Evolutionary conservation across 352 stramenopile species (phyloP), one percentile per base, ranked within the genome.

Genomic region (Phytophthora pini): DNA sequence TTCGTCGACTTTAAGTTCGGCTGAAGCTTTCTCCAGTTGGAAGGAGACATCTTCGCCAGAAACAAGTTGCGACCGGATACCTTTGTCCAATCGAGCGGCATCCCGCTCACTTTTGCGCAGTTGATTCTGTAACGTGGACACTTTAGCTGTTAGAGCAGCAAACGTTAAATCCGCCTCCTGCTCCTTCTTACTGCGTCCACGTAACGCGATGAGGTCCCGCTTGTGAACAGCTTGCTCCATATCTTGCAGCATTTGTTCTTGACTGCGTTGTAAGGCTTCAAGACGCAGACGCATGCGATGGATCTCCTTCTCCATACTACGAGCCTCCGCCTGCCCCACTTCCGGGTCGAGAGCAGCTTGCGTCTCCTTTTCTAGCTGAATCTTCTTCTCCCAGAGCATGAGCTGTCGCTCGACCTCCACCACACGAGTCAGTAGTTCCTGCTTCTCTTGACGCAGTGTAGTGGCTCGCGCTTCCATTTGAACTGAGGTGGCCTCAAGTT

Each of bases 341-440:
- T 94, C 90, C 7, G 94, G 95, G 65, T 98, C 93, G 12, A 99
- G 71, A 9, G 94, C 92, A 17, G 87, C 91, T 68, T 98, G 92
- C 0, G 96, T 98, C 72, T 98, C 95, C 56, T 98, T 98, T 68
- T 99, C 96, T 1, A 98, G 71, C 70, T 98, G 87, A 64, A 98
- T 98, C 72, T 99, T 98, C 78, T 98, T 98, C 70, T 98, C 94
- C 95, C 93, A 98, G 5, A 98, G 72, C 82, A 97, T 92, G 65
- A 98, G 85, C 56, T 98, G 90, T 26, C 90, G 80, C 77, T 99
- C 95, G 6, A 87, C 77, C 50, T 98, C 92, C 40, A 97, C 77
- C 32, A 98, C 97, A 29, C 95, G 82, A 45, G 96, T 83, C 4
- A 98, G 61, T 3, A 98, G 70, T 9, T 92, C 82, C 27, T 92